These are phyloP conservation scores for Saccharomycopsis oosterbeekiorum DNA, from an alignment of 805 yeast genomes.

Conservation along the genomic window DNA sequence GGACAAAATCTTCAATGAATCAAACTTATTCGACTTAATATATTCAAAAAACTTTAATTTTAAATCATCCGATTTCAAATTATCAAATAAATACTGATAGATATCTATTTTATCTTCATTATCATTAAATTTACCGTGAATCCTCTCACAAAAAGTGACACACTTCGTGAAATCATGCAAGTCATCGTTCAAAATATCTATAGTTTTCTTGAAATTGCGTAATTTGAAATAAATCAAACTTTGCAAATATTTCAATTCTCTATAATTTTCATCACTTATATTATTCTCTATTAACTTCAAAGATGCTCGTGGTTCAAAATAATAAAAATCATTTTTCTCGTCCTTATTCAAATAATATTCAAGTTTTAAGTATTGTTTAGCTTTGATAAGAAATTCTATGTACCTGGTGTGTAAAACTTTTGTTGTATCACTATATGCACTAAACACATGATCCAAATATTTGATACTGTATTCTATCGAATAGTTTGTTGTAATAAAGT, in stretches of 20 bases:
- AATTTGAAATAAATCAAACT: conserved; percentile 50
- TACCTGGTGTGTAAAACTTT: conserved; percentile 35
- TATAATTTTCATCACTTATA: conserved; percentile 1
- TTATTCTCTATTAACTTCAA: conserved; percentile 27
- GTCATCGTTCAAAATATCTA: conserved; percentile 50
- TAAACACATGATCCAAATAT: conserved; percentile 46
- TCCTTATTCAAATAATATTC: conserved; percentile 12
- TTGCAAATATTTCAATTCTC: conserved; percentile 30
- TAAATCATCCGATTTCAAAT: neutral
- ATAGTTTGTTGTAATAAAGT: conserved; percentile 33
- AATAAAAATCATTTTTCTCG: conserved; percentile 17
- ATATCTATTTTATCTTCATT: neutral
- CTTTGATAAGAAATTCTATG: conserved; percentile 33
- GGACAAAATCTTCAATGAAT: neutral
- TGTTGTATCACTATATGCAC: conserved; percentile 29
- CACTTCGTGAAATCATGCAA: conserved; percentile 50
- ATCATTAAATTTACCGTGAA: conserved; percentile 17
- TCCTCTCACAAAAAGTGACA: conserved; percentile 45
- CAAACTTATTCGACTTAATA: neutral
- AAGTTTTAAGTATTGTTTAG: neutral
- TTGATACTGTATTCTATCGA: conserved; percentile 25
- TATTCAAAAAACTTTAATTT: neutral
- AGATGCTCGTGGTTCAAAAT: conserved; percentile 15
- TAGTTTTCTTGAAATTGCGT: conserved; percentile 51
- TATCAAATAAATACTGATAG: neutral